Conservation (phyloP, 768 basidiomycete genomes). For the Nidularia pulvinata region DNA sequence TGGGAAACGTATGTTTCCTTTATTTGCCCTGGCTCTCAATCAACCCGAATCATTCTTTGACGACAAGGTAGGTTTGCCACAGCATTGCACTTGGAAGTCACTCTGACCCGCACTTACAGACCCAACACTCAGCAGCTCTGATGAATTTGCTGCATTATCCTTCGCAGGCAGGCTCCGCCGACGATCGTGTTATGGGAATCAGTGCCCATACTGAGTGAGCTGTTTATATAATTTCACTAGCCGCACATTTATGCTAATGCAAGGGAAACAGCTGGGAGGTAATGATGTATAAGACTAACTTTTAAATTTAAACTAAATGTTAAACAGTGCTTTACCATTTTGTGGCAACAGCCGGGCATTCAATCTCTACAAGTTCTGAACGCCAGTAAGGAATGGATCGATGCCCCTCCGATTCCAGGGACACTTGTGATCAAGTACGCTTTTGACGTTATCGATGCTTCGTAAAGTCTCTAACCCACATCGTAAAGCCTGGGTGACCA, state of each 20-base stretch:
- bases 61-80: constrained; percentile 57
- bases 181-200: constrained; percentile 77
- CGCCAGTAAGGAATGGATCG: constrained; percentile 74
- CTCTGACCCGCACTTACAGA: constrained; percentile 36
- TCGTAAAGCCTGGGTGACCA: constrained; percentile 74
- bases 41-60: constrained; percentile 77
- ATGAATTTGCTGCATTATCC: constrained; percentile 86
- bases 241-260: no score
- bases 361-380: constrained; percentile 86
- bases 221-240: no score
- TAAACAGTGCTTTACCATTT: constrained; percentile 81
- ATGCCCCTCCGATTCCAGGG: constrained; percentile 76
- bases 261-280: constrained; percentile 37
- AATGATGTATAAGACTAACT: constrained; percentile 1
- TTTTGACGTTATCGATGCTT: neutral
- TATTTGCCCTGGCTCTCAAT: constrained; percentile 83
- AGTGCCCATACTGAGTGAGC: constrained; percentile 80
- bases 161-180: constrained; percentile 58
- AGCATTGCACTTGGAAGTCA: no score
- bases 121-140: constrained; percentile 73
- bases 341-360: constrained; percentile 76
- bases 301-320: neutral
- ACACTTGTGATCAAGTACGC: constrained; percentile 87
- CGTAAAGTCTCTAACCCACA: neutral
- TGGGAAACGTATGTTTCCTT: constrained; percentile 75